Conservation (phyloP, 352 stramenopile species). For the Pythium rhizo-oryzae region DNA sequence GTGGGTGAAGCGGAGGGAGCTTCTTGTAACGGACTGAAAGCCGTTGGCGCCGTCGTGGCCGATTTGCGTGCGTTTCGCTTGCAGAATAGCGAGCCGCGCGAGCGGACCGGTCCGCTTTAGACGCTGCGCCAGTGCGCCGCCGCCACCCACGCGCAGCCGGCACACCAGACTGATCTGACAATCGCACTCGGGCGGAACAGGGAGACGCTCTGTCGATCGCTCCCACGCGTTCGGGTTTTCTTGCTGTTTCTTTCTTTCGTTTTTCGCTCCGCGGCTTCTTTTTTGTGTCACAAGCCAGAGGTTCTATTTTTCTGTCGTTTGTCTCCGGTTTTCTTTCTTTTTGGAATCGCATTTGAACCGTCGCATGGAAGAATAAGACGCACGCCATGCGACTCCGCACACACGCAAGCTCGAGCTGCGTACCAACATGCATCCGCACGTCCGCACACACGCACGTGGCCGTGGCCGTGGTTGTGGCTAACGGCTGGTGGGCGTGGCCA, state of each 20-base stretch:
- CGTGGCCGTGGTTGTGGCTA: too few relatives aligned
- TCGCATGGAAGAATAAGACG: constrained; percentile 17
- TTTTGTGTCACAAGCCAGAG: not conserved
- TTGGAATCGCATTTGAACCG: not conserved
- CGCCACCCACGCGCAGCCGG: not conserved
- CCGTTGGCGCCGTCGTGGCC: not conserved
- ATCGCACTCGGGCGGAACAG: not conserved
- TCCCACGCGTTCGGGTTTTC: not conserved
- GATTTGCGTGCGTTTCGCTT: constrained; percentile 2
- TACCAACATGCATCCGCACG: not conserved
- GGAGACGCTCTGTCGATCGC: not conserved
- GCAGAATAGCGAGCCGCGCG: not conserved
- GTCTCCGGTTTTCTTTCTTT: not conserved
- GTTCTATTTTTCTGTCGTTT: constrained; percentile 10
- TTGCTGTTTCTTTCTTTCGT: constrained; percentile 1
- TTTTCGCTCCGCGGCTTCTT: not conserved
- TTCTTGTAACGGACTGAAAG: constrained; percentile 2
- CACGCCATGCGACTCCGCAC: not conserved
- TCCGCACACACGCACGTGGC: not conserved
- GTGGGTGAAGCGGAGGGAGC: not conserved
- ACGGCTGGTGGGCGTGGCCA: not conserved
- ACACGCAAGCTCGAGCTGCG: not conserved
- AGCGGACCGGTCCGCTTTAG: not conserved
- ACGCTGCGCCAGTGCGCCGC: not conserved
- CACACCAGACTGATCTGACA: too few relatives aligned